Base-by-base conservation (phyloP, 2,329 filamentous ascomycete species). In the Ascochyta lentis region DNA sequence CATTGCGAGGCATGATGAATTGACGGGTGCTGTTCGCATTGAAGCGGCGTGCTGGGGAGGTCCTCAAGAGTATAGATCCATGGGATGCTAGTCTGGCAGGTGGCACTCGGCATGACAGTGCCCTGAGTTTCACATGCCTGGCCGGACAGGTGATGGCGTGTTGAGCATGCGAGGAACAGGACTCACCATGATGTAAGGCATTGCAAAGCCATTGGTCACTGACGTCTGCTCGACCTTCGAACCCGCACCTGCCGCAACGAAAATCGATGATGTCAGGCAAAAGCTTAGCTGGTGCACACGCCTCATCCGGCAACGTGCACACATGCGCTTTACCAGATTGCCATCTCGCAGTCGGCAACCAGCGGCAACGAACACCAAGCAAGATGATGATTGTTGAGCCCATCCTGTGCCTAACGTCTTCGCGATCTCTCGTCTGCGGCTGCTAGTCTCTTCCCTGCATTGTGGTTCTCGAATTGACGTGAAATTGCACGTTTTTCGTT, bases 221-320 rank as follows among this genome's bases (percentile, higher is more conserved):
- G n/a, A 15, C 38, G 27, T 26, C 29, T 24, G 37, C 38, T 51
- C 26, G 33, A 51, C 47, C 47, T 56, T 47, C 42, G 42, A 27
- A 19, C 24, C 53, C 40, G 46, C 42, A 35, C n/a, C 15, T 31
- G 48, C 49, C 39, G 13, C 31, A 38, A 13, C 41, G 29, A 39
- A 52, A 64, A 54, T 70, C 53, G 58, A 57, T 73, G 70, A 73
- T 69, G 69, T 71, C 62, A 66, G 49, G 15, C 19, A 15, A 46
- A 65, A 54, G 60, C 67, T 65, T 64, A 50, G 10, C n/a, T 5
- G 6, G 4, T 33, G 57, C 45, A 64, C 67, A 65, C 52, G 13
- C 60, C 57, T 13, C 13, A 51, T 57, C 22, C 41, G 54, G 59
- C 44, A 49, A 41, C 43, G 51, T 53, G 53, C 57, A 44, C 27